Evolutionary conservation across 176 grass and related monocot species (phyloP), one percentile per base, ranked within the genome.

Genomic region (Tillandsia leiboldiana): DNA sequence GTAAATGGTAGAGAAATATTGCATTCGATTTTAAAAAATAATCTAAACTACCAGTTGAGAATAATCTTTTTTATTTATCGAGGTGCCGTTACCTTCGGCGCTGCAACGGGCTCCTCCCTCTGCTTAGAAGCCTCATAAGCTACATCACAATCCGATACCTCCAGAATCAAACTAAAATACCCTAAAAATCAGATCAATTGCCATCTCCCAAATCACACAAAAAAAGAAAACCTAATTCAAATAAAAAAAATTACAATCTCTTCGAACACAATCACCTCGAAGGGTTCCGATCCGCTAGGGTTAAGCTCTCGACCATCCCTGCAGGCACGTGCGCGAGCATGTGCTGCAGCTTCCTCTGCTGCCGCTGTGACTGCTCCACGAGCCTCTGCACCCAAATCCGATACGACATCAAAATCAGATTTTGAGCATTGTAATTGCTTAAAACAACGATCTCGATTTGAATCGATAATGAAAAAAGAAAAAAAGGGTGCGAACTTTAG

Each of bases 281-380:
- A 11, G 68, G 75, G 42, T 77, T 82, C 11, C 69, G 71, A 77
- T 85, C 79, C 62, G 67, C 52, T 24, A 54, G 57, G 56, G 58
- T 54, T 63, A 65, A 49, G 74, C 67, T 77, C 63, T 85, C 77
- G 12, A 49, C 76, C 84, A 92, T 87, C 65, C 71, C 82, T 56
- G 81, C 28, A 56, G 93, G 89, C 75, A 92, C 67, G 74, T 90
- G 83, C 15, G 78, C 57, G 52, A 87, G 70, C 82, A 97, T 97
- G 59, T 90, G 93, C 70, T 92, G 86, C 79, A 97, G 77, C 77
- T 74, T 97, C 51, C 65, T 85, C 71, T 97, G 83, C 72, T 92
- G 77, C 75, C 78, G 83, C 77, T 81, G 67, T 51, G 89, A 83
- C 33, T 71, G 87, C 53, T 90, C 71, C 9, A 97, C 75, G 53